Evolutionary conservation across 495 filamentous ascomycete species (phyloP).

Genomic region (Penicillium fimorum): DNA sequence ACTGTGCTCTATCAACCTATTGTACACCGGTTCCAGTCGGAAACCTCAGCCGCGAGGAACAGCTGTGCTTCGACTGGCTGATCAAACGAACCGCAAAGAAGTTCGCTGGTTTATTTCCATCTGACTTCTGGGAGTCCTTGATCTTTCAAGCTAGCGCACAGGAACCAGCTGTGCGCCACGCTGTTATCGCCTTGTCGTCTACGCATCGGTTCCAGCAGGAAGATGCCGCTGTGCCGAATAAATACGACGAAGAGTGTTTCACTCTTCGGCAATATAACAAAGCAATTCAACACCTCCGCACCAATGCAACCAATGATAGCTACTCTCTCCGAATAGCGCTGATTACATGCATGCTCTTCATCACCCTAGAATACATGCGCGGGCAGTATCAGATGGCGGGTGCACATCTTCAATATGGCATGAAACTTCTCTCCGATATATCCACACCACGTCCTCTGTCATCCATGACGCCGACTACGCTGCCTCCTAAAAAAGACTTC

Average conservation of each 20-base stretch:
- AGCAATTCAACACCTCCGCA: constrained; percentile 18
- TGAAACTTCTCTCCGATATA: constrained; percentile 22
- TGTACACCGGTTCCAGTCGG: constrained; percentile 22
- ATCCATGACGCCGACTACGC: constrained; percentile 11
- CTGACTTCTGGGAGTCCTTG: constrained; percentile 57
- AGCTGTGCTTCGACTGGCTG: constrained; percentile 59
- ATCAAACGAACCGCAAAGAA: constrained; percentile 54
- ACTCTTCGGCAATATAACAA: constrained; percentile 28
- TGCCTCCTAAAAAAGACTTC: constrained; percentile 20
- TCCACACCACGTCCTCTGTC: constrained; percentile 4
- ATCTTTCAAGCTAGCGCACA: constrained; percentile 59
- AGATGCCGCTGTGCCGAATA: constrained; percentile 3
- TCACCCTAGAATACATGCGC: constrained; percentile 50
- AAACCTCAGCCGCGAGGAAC: constrained; percentile 42
- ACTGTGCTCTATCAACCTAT: constrained; percentile 19
- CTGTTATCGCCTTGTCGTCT: constrained; percentile 62
- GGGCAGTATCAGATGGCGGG: constrained; percentile 43
- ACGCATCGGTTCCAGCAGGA: constrained; percentile 49
- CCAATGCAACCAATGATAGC: neutral
- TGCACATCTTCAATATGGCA: constrained; percentile 47
- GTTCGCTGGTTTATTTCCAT: constrained; percentile 61
- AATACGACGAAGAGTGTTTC: constrained; percentile 15
- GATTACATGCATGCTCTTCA: constrained; percentile 52
- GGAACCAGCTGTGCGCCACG: constrained; percentile 62
- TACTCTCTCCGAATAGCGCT: constrained; percentile 38